Evolutionary conservation across 192 early-diverging fungal species (phyloP), one percentile per base, ranked within the genome.

Genomic region (Umbelopsis ramanniana): DNA sequence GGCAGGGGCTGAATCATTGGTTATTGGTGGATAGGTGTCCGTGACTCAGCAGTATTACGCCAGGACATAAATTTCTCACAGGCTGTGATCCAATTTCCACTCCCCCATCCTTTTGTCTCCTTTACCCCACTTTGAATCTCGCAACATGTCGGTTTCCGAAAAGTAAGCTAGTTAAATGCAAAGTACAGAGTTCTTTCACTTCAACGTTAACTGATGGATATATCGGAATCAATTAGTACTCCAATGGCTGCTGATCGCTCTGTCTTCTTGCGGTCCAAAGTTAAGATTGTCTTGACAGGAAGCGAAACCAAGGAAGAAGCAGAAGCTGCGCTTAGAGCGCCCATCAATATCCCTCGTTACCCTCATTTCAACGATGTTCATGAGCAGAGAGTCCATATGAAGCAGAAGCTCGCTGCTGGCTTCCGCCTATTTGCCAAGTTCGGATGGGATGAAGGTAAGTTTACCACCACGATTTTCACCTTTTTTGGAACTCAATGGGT

Each of bases 391-490:
- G 60, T 74, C 12, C 87, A 88, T 79, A 79, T 79, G 76, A 88
- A 88, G 76, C 86, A 87, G 52, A 73, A 80, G 22, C 77, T 89
- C 12, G 84, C 87, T 6, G 85, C 85, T 21, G 87, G 84, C 0
- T 88, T 86, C 76, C 82, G 88, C 6, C 68, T 89, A 8, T 83
- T 89, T 52, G 70, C 85, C 40, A 85, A 86, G 50, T 85, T 83
- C 33, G 84, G 86, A 0, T 79, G 83, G 46, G 88, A 89, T 69
- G 87, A 86, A 76, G 79, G 78, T 76, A 70, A 46, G 29, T n/a
- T n/a, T n/a, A 35, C 7, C 14, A 1, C 1, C 11, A 1, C 11
- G 33, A 5, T 3, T n/a, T 63, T 12, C 53, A 29, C 26, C 7
- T 14, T 33, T 21, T n/a, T 37, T 66, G 48, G 37, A 35, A 46